Evolutionary conservation across 2,329 filamentous ascomycete genomes (phyloP), one percentile per base, ranked within the genome.

Genomic region (Colletotrichum musicola): DNA sequence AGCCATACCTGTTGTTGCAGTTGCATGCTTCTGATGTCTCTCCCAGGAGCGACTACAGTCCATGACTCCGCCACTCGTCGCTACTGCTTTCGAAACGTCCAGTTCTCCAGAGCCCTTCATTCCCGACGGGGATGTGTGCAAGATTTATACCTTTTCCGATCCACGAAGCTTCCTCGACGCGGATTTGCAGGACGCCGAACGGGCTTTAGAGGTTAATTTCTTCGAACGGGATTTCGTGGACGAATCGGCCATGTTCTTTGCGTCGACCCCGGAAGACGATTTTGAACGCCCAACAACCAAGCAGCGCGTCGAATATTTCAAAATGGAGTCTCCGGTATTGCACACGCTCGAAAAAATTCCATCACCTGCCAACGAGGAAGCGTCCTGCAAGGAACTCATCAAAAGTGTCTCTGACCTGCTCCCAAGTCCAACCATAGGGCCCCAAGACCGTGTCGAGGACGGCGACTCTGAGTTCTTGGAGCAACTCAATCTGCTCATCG

Each of bases 131-230:
- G 63, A 69, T 0, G 67, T 67, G 25, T 68, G 72, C 6, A 16
- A 72, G 4, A 73, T 81, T 3, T 75, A 78, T 42, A 61, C 77
- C 1, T 75, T 75, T 30, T 78, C 78, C 0, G 77, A 78, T 2
- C 76, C 79, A 13, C 68, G 50, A 14, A 80, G 72, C 22, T 76
- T 77, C 2, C n/a, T 53, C 6, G 55, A 64, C 4, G 4, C 27
- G 1, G 22, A 47, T 1, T 64, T 50, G 27, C 62, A 10, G 53
- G 60, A 38, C 16, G 74, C 6, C 51, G 73, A 51, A 56, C 62
- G 40, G 20, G 46, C 46, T 25, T 49, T 22, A 14, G 57, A 50
- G 4, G 4, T 47, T 60, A 12, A 35, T 35, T 35, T 9, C 10
- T 9, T 35, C 30, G 10, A 35, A 35, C 7, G 2, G 10, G 9